Percentiles rank a stretch among this genome's conserved stretches.
Conservation (phyloP, 257 asterid genomes). For the Lycium barbarum region DNA sequence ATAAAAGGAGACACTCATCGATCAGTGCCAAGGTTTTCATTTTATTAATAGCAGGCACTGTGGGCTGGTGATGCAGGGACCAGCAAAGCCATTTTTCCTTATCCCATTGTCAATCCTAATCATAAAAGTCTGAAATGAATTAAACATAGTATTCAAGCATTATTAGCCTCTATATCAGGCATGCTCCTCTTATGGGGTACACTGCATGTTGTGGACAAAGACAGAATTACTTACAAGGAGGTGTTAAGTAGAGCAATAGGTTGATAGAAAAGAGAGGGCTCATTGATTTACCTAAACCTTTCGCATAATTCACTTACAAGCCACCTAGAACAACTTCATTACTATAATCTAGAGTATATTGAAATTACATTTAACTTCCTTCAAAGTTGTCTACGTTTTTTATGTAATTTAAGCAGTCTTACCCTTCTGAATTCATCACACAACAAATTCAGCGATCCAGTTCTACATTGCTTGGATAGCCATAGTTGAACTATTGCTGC, state of each 20-base stretch:
- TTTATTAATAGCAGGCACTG: neutral
- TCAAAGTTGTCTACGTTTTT: neutral
- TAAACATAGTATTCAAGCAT: neutral
- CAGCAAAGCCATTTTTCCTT: neutral
- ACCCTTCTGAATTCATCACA: neutral
- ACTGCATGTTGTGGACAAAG: neutral
- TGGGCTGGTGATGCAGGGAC: neutral
- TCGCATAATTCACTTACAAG: slow-evolving; percentile 4
- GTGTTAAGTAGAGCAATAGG: neutral
- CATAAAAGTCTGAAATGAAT: neutral
- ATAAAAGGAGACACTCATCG: neutral
- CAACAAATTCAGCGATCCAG: neutral
- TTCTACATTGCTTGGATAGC: slow-evolving; percentile 2
- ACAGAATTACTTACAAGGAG: neutral
- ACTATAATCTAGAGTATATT: neutral
- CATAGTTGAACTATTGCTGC: neutral
- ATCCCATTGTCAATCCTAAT: neutral
- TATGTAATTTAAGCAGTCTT: slow-evolving; percentile 5
- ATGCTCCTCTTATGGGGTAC: neutral
- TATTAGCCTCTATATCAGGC: neutral
- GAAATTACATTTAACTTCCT: slow-evolving; percentile 17
- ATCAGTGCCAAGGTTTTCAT: neutral
- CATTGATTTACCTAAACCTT: slow-evolving; percentile 19
- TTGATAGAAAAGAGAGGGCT: neutral
- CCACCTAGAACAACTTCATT: neutral